Evolutionary conservation across 2,329 filamentous ascomycete genomes (phyloP).

Genomic region (Gaeumannomyces sp.): DNA sequence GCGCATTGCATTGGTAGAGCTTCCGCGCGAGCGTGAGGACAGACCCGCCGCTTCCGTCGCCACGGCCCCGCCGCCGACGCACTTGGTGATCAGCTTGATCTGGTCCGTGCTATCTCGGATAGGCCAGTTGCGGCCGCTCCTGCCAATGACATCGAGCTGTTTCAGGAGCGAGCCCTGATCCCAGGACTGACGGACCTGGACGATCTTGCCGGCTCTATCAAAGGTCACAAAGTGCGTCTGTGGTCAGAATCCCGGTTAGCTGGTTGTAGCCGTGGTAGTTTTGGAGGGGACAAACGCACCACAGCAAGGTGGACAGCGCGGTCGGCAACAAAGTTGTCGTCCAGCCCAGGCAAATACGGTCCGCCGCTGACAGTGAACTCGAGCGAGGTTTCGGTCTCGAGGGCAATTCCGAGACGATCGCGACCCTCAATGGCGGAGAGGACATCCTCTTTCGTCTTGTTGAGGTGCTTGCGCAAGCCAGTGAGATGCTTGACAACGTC

Average conservation of each 20-base stretch:
- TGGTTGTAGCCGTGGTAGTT: slow-evolving; percentile 1
- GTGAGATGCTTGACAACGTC: slow-evolving; percentile 79
- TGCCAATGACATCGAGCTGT: slow-evolving; percentile 88
- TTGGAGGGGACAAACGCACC: slow-evolving; percentile 48
- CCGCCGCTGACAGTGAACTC: slow-evolving; percentile 79
- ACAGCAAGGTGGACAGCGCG: slow-evolving; percentile 72
- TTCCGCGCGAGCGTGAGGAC: slow-evolving; percentile 40
- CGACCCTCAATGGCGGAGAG: slow-evolving; percentile 67
- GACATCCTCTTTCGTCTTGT: slow-evolving; percentile 75
- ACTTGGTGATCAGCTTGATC: slow-evolving; percentile 64
- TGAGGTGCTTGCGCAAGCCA: slow-evolving; percentile 64
- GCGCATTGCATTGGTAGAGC: slow-evolving; percentile 48
- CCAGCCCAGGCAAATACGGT: slow-evolving; percentile 78
- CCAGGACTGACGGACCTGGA: slow-evolving; percentile 86
- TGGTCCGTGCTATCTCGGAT: slow-evolving; percentile 85
- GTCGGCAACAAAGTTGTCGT: slow-evolving; percentile 91
- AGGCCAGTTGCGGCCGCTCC: slow-evolving; percentile 87
- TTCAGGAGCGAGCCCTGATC: slow-evolving; percentile 91
- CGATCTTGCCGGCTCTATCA: slow-evolving; percentile 68
- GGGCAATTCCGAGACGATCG: slow-evolving; percentile 52
- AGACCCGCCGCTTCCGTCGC: slow-evolving; percentile 20
- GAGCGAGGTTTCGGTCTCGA: slow-evolving; percentile 76
- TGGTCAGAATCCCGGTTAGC: slow-evolving; percentile 8
- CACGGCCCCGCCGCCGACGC: slow-evolving; percentile 34
- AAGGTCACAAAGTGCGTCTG: slow-evolving; percentile 88